Conservation (phyloP, 768 basidiomycete species). For the Macrolepiota fuliginosa region DNA sequence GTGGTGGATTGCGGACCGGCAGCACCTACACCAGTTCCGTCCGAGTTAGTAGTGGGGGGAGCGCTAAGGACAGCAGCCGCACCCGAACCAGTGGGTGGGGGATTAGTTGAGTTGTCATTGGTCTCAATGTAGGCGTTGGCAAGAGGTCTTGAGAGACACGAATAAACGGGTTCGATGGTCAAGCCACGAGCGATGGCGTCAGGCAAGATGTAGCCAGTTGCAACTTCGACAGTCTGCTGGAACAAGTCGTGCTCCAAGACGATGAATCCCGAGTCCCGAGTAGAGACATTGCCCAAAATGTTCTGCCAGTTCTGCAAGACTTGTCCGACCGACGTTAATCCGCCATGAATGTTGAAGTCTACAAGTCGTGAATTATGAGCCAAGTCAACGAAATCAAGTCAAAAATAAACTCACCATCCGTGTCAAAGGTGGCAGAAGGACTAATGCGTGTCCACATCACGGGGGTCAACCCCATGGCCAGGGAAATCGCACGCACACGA, state of each 20-base stretch:
- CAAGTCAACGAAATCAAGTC: neutral
- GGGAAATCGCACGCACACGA: conserved; percentile 80
- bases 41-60: neutral
- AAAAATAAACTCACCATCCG: conserved; percentile 42
- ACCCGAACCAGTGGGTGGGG: conserved; percentile 31
- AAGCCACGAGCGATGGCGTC: conserved; percentile 71
- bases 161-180: conserved; percentile 68
- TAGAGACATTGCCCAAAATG: conserved; percentile 63
- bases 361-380: conserved; percentile 5
- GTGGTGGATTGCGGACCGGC: neutral
- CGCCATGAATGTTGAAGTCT: conserved; percentile 84
- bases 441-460: conserved; percentile 83
- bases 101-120: conserved; percentile 66
- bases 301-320: conserved; percentile 71
- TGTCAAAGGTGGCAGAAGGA: conserved; percentile 64
- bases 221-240: conserved; percentile 80
- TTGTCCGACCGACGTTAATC: conserved; percentile 50
- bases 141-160: conserved; percentile 58
- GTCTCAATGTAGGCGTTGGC: conserved; percentile 81
- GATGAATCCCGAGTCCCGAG: conserved; percentile 76
- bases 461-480: conserved; percentile 79
- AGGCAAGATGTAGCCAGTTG: conserved; percentile 84
- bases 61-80: neutral
- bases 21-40: neutral
- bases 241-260: conserved; percentile 87